phyloP scores from a whole-genome alignment of 169 alveolate species.

The Plasmodium cynomolgi region DNA sequence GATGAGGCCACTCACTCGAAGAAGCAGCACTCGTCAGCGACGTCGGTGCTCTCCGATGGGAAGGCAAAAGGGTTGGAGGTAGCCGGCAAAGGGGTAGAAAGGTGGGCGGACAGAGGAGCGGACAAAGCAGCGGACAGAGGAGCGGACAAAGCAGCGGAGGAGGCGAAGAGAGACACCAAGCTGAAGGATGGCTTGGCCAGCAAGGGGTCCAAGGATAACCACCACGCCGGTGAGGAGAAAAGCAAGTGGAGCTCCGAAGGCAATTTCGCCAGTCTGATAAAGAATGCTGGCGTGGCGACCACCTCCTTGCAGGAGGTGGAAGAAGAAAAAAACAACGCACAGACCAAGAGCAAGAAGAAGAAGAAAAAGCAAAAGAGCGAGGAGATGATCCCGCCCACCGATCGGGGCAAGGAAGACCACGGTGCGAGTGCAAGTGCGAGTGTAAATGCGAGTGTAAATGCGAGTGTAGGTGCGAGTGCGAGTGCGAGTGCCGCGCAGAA shows the following conservation, averaged over 20 bases:
- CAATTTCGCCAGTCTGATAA: conserved; percentile 9
- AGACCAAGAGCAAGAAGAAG: conserved; percentile 30
- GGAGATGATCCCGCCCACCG: background rate
- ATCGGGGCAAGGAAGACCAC: background rate
- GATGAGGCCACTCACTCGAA: background rate
- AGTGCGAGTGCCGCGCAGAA: background rate
- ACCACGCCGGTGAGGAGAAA: background rate
- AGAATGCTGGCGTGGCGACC: background rate
- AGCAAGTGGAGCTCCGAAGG: conserved; percentile 44
- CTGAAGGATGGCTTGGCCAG: background rate
- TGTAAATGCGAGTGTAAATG: background rate
- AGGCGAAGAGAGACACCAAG: background rate
- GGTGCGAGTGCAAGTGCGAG: background rate
- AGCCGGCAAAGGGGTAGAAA: background rate
- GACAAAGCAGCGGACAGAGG: background rate
- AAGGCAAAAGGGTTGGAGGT: conserved; percentile 10
- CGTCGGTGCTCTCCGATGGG: conserved; percentile 13
- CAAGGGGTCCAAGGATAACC: conserved; percentile 3
- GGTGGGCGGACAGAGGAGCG: background rate
- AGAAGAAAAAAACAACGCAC: background rate
- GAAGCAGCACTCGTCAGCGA: background rate
- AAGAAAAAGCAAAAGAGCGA: conserved; percentile 21
- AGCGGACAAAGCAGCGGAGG: background rate
- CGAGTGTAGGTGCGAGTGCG: too few species aligned
- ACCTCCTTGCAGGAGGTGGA: background rate